These are phyloP conservation scores for Penicillium daleae DNA, from an alignment of 495 filamentous ascomycete genomes.

Conservation along the genomic window DNA sequence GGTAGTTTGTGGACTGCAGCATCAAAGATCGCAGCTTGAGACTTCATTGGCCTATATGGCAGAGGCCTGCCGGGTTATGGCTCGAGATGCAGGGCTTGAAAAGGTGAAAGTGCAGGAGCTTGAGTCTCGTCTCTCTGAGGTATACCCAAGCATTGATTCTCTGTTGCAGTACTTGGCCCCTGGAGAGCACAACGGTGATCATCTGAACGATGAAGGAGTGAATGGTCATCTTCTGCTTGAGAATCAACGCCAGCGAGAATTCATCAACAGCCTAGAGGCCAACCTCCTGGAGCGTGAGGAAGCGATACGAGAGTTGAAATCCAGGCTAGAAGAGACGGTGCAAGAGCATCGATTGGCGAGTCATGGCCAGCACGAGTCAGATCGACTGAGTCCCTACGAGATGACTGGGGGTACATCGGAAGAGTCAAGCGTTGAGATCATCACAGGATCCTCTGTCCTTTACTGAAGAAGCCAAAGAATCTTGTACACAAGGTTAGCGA, in stretches of 20 bases:
- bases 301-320: background rate
- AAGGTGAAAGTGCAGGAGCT: background rate
- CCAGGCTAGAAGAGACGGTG: background rate
- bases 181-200: background rate
- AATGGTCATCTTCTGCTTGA: background rate
- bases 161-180: background rate
- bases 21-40: background rate
- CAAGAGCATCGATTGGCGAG: background rate
- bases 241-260: background rate
- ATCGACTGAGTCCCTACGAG: background rate
- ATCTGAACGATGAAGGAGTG: background rate
- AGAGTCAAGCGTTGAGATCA: background rate
- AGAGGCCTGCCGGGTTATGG: background rate
- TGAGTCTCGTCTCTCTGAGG: background rate
- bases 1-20: background rate
- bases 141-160: background rate
- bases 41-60: background rate
- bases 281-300: background rate
- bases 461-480: background rate
- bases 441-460: background rate
- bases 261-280: background rate
- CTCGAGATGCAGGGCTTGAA: background rate
- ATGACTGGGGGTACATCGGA: background rate
- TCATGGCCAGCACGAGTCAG: background rate
- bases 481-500: background rate